Conservation (phyloP, 768 basidiomycete genomes). For the Mycena alexandri region DNA sequence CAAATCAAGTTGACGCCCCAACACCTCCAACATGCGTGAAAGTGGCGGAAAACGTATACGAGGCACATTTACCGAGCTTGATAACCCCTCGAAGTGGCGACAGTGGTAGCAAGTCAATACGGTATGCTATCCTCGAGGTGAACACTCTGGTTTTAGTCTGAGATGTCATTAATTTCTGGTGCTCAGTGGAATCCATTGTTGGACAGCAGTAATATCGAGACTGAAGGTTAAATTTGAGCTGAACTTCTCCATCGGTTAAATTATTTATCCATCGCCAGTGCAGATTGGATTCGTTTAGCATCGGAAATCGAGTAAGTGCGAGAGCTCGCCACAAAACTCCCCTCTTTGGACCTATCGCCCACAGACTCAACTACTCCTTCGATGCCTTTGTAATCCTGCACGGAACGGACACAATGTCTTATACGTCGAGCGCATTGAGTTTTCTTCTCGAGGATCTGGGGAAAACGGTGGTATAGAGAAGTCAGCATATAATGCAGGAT, state of each 20-base stretch:
- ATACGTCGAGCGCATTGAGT: constrained; percentile 88
- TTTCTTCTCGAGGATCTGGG: constrained; percentile 94
- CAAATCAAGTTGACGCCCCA: constrained; percentile 42
- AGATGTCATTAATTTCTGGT: constrained; percentile 31
- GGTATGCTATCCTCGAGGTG: constrained; percentile 90
- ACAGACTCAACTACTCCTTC: constrained; percentile 83
- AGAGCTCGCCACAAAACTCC: neutral
- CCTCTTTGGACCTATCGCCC: neutral
- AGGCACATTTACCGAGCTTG: constrained; percentile 79
- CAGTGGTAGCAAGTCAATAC: constrained; percentile 75
- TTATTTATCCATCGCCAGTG: constrained; percentile 22
- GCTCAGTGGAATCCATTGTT: constrained; percentile 86
- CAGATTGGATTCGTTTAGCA: constrained; percentile 93
- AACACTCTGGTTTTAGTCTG: constrained; percentile 30
- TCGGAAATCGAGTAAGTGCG: constrained; percentile 79
- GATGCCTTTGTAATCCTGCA: constrained; percentile 94
- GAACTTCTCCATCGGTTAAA: constrained; percentile 14
- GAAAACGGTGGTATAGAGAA: constrained; percentile 80
- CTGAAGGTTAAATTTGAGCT: constrained; percentile 63
- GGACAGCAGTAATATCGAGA: constrained; percentile 92
- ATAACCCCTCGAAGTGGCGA: constrained; percentile 86
- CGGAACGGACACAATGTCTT: constrained; percentile 94
- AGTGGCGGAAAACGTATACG: constrained; percentile 74
- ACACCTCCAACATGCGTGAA: constrained; percentile 58
- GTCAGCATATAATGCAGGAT: neutral